Conservation (phyloP, 306 rosid genomes). For the Phaseolus lunatus region DNA sequence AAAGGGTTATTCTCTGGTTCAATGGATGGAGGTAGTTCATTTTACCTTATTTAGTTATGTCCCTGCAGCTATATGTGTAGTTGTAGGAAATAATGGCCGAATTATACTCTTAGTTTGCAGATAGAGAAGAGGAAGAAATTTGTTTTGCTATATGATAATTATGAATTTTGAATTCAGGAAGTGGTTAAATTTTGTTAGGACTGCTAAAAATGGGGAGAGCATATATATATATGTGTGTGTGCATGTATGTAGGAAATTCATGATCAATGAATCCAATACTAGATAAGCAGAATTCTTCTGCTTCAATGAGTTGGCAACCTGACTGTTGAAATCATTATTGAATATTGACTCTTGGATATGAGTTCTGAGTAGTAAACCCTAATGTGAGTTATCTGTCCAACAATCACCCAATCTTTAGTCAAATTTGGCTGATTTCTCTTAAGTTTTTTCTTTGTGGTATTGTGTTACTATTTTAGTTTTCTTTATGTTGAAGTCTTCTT, state of each 20-base stretch:
- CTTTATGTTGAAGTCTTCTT: not conserved
- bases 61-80: not conserved
- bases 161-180: not conserved
- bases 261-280: not conserved
- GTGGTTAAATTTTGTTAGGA: not conserved
- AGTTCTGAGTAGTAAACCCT: not conserved
- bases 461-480: not conserved
- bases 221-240: not conserved
- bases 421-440: not conserved
- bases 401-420: not conserved
- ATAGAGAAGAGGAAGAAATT: not conserved
- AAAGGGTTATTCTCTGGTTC: constrained; percentile 87
- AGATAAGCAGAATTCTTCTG: not conserved
- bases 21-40: constrained; percentile 90
- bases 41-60: constrained; percentile 1
- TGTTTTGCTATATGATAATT: not conserved
- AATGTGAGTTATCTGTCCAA: not conserved
- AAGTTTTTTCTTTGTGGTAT: not conserved
- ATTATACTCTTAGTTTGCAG: constrained; percentile 23
- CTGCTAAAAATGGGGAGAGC: not conserved
- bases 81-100: constrained; percentile 18
- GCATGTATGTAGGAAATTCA: not conserved
- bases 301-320: not conserved
- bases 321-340: not conserved
- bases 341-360: constrained; percentile 1